Conservation (phyloP, 305 asterid genomes). For the Ajuga reptans region DNA sequence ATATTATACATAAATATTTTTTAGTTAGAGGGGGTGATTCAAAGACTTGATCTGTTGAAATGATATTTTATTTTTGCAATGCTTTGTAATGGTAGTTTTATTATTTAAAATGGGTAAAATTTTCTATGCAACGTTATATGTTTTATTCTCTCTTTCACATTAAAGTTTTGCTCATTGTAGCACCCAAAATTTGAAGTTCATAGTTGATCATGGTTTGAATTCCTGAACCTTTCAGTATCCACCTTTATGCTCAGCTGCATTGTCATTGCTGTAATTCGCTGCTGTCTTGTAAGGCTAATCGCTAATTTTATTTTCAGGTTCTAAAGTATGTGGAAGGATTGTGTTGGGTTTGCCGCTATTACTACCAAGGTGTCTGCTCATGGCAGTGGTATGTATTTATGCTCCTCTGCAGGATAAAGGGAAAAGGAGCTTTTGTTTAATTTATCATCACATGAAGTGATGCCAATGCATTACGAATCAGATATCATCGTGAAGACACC, state of each 20-base stretch:
- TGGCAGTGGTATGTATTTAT: constrained; percentile 78
- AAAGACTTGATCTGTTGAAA: too few relatives aligned
- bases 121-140: background rate
- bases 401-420: background rate
- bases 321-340: constrained; percentile 82
- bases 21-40: background rate
- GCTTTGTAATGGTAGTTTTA: background rate
- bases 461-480: background rate
- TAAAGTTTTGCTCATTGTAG: constrained; percentile 2
- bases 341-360: constrained; percentile 97
- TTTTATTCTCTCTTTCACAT: background rate
- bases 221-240: background rate
- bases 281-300: constrained; percentile 16
- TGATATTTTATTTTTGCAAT: background rate
- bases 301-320: constrained; percentile 43
- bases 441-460: background rate
- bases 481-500: background rate
- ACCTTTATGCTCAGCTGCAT: background rate
- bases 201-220: constrained; percentile 8
- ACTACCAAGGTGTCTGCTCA: constrained; percentile 98
- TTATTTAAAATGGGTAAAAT: background rate
- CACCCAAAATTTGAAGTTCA: background rate
- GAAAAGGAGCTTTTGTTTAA: constrained; percentile 7
- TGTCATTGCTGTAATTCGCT: background rate
- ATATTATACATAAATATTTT: background rate